phyloP scores from a whole-genome alignment of 805 yeast species.

The Saccharomyces mikatae region DNA sequence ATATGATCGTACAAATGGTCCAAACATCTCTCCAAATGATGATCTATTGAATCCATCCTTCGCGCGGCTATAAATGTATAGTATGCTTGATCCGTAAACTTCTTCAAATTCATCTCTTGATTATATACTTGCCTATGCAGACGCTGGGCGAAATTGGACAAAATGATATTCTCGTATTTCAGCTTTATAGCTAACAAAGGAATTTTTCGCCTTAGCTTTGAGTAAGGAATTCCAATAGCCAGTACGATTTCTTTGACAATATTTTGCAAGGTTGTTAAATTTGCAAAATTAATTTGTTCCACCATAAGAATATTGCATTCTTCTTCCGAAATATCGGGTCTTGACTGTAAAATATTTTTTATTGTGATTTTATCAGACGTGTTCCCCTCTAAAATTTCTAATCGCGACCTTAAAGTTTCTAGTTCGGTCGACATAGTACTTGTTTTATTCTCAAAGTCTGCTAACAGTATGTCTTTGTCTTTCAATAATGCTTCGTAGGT shows the following conservation, averaged over 20 bases:
- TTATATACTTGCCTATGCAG: conserved; percentile 27
- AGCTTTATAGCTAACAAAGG: conserved; percentile 22
- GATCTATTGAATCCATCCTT: conserved; percentile 14
- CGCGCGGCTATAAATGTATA: conserved; percentile 14
- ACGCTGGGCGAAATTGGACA: conserved; percentile 28
- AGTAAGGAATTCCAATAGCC: conserved; percentile 28
- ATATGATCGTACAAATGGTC: conserved; percentile 19
- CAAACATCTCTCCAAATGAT: conserved; percentile 24
- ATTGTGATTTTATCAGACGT: conserved; percentile 13
- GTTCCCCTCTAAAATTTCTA: conserved; percentile 19
- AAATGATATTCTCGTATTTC: conserved; percentile 23
- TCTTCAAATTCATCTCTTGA: conserved; percentile 21
- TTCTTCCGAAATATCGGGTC: neutral
- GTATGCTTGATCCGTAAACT: conserved; percentile 17
- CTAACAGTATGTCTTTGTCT: neutral
- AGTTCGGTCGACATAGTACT: neutral
- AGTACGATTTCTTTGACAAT: conserved; percentile 30
- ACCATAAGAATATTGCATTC: conserved; percentile 11
- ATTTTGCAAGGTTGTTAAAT: conserved; percentile 29
- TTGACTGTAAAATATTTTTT: neutral
- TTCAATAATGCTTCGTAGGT: conserved; percentile 1
- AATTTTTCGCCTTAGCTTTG: conserved; percentile 21
- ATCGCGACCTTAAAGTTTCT: neutral
- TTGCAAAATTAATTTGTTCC: conserved; percentile 23
- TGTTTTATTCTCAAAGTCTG: neutral